A percentile compares a stretch with the other conserved stretches of the same genome.
Evolutionary conservation across 225 moss, liverwort and hornwort species (phyloP).

Genomic region (Marchantia paleacea): DNA sequence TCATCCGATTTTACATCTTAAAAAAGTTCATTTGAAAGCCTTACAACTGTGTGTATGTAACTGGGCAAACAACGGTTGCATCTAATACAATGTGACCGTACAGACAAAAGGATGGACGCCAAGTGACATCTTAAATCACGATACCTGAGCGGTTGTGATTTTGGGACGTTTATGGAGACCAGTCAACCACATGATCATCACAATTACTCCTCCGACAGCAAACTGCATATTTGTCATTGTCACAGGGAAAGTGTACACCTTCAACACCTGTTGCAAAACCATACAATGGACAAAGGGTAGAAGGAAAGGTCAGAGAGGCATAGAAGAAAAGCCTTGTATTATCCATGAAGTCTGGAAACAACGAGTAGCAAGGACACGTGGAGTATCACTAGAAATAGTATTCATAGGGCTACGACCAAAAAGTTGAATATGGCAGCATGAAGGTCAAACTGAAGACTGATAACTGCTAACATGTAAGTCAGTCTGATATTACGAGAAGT

Average conservation of each 20-base stretch:
- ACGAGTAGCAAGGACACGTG: not conserved
- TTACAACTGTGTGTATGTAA: not conserved
- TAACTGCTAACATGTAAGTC: no score
- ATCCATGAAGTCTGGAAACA: not conserved
- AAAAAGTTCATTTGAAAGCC: not conserved
- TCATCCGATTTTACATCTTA: not conserved
- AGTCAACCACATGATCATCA: constrained; percentile 53
- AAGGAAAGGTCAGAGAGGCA: not conserved
- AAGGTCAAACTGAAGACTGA: no score
- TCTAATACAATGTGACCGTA: not conserved
- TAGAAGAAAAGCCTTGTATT: not conserved
- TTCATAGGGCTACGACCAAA: not conserved
- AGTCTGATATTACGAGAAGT: no score
- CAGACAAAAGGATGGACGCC: not conserved
- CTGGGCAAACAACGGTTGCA: not conserved
- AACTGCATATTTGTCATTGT: constrained; percentile 85
- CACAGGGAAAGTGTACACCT: constrained; percentile 82
- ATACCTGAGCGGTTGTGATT: constrained; percentile 48
- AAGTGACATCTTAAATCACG: not conserved
- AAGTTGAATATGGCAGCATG: not conserved
- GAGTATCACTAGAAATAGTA: no score
- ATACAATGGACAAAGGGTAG: no score
- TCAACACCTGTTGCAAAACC: constrained; percentile 56
- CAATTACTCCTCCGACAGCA: constrained; percentile 64
- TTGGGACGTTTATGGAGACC: constrained; percentile 66